Evolutionary conservation across 2,329 filamentous ascomycete species (phyloP), one percentile per base, ranked within the genome.

Genomic region (Arthroderma uncinatum): DNA sequence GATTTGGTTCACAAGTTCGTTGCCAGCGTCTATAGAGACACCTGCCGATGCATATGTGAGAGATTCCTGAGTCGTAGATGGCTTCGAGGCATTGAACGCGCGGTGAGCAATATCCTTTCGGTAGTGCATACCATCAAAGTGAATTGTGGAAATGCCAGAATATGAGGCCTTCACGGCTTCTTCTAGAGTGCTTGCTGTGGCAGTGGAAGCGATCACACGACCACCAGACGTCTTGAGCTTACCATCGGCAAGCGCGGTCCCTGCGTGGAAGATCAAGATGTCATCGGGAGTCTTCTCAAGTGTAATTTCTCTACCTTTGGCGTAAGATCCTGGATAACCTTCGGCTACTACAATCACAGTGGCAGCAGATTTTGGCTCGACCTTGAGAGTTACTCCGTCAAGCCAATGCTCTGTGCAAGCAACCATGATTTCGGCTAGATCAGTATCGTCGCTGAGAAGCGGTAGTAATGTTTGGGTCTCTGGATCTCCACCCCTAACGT

Each of bases 261-360:
- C 93, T 4, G 93, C 93, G 68, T 98, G 93, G 82, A 98, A 98
- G 61, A 96, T 82, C 61, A 86, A 83, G 61, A 81, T 85, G 60
- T 78, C 75, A 73, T 77, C 62, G 1, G 57, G 54, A 74, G 74
- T 21, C 68, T 86, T 75, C 54, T 77, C 74, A 44, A 86, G 65
- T 28, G 68, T 78, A 67, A 86, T 85, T 9, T 75, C 70, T 44
- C 78, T 87, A 56, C 89, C 90, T 75, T 95, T 95, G 55, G 82
- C 79, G 70, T 97, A 97, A 0, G 82, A 78, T 57, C 85, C 87
- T 4, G 93, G 93, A 69, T 98, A 98, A 2, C 93, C 93, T 21
- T 86, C 89, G 7, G 93, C 87, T 56, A 92, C 89, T 16, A 95
- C 85, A n/a, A 97, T 90, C 34, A 98, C 90, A 1, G 92, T 97